A percentile compares a stretch with the other conserved stretches of the same genome.
These are phyloP conservation scores for Trifolium fragiferum DNA, from an alignment of 306 rosid species.

Conservation along the genomic window DNA sequence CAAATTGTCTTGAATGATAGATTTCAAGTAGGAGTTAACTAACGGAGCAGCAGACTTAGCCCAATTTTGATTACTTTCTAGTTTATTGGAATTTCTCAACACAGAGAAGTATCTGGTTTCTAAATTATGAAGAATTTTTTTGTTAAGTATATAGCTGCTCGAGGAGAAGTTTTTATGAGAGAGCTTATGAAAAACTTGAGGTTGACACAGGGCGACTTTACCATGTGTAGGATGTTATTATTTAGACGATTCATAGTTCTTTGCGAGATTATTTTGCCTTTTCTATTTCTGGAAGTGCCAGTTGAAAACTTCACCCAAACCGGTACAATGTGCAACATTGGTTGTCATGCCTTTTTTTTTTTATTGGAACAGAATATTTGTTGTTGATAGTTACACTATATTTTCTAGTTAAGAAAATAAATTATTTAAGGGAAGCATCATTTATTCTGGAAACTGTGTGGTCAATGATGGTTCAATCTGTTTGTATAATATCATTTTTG, in stretches of 20 bases:
- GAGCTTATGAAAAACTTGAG: conserved; percentile 9
- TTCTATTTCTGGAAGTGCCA: background rate
- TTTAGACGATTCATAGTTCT: background rate
- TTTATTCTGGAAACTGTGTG: conserved; percentile 15
- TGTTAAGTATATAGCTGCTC: background rate
- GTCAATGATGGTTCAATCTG: conserved; percentile 30
- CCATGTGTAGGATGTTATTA: background rate
- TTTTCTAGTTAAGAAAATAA: background rate
- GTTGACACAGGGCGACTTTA: background rate
- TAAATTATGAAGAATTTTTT: background rate
- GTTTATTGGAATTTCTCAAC: conserved; percentile 5
- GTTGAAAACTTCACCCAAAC: conserved; percentile 1
- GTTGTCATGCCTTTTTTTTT: conserved; percentile 23
- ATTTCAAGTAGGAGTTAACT: conserved; percentile 27
- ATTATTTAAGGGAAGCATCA: conserved; percentile 6
- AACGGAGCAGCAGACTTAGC: conserved; percentile 9
- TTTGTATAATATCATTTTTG: conserved; percentile 13
- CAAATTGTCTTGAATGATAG: conserved; percentile 26
- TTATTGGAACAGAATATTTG: conserved; percentile 6
- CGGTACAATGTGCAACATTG: background rate
- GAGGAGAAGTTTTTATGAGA: background rate
- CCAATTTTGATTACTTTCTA: background rate
- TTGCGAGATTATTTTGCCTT: background rate
- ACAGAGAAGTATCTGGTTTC: background rate
- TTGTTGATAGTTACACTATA: background rate